phyloP scores from a whole-genome alignment of 2,329 filamentous ascomycete genomes.

The Cladosporium sphaerospermum region DNA sequence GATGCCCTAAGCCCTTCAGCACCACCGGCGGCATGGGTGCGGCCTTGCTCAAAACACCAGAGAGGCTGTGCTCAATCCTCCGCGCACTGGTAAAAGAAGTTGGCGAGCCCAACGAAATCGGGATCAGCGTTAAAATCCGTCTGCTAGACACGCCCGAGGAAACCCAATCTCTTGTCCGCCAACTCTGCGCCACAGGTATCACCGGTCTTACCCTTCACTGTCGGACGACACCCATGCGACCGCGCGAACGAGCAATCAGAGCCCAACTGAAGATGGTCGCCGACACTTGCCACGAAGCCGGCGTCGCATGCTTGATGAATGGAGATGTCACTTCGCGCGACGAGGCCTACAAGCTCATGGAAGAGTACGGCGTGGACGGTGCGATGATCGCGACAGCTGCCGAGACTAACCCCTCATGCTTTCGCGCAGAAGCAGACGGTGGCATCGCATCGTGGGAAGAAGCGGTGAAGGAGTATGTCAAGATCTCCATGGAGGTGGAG shows the following conservation, averaged over 20 bases:
- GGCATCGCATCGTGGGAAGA: slow-evolving; percentile 69
- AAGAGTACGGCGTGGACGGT: slow-evolving; percentile 80
- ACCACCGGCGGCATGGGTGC: slow-evolving; percentile 94
- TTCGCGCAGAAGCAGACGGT: slow-evolving; percentile 62
- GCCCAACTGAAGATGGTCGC: slow-evolving; percentile 80
- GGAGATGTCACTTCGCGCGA: slow-evolving; percentile 77
- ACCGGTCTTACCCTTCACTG: slow-evolving; percentile 90
- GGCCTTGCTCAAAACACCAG: slow-evolving; percentile 76
- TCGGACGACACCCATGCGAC: slow-evolving; percentile 91
- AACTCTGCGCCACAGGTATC: slow-evolving; percentile 80
- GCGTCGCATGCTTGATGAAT: slow-evolving; percentile 92
- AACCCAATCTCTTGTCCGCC: slow-evolving; percentile 70
- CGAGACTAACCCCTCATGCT: slow-evolving; percentile 86
- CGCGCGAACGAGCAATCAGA: slow-evolving; percentile 78
- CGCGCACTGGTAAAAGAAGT: slow-evolving; percentile 75
- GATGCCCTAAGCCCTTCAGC: slow-evolving; percentile 97
- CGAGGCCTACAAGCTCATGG: slow-evolving; percentile 63
- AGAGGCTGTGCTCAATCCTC: slow-evolving; percentile 76
- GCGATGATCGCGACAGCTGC: slow-evolving; percentile 96
- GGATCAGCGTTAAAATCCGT: slow-evolving; percentile 95
- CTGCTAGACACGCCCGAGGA: slow-evolving; percentile 69
- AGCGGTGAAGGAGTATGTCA: slow-evolving; percentile 70
- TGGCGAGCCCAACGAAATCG: slow-evolving; percentile 71
- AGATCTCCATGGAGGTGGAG: slow-evolving; percentile 65
- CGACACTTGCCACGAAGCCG: slow-evolving; percentile 70